A percentile compares a stretch with the other conserved stretches of the same genome.
Evolutionary conservation across 2,329 filamentous ascomycete genomes (phyloP).

Genomic region (Pezicula neosporulosa): DNA sequence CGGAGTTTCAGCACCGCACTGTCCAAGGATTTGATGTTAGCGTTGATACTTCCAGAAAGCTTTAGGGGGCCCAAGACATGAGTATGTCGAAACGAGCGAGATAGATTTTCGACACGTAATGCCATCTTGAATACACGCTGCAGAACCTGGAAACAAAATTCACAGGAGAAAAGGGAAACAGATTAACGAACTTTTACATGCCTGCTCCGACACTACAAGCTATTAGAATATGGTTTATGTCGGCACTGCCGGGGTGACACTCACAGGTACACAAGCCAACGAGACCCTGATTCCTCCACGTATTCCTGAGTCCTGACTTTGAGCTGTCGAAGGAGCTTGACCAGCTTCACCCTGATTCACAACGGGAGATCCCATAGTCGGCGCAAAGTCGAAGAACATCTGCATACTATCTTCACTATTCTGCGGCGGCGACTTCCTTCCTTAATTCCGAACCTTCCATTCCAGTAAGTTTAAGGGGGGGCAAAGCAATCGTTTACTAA

Average conservation of each 20-base stretch:
- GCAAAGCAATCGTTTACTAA: not conserved
- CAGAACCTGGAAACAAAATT: too few species aligned
- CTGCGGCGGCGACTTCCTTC: not conserved
- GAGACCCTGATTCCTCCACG: conserved; percentile 36
- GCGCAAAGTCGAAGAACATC: conserved; percentile 19
- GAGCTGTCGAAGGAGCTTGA: not conserved
- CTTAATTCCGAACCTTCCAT: not conserved
- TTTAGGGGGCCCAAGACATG: too few species aligned
- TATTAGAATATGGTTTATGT: conserved; percentile 37
- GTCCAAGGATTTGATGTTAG: too few species aligned
- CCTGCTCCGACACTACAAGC: conserved; percentile 28
- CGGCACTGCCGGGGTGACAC: conserved; percentile 29
- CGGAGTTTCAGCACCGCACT: conserved; percentile 41
- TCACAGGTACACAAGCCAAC: conserved; percentile 40
- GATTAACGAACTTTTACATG: conserved; percentile 32
- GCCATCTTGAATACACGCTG: too few species aligned
- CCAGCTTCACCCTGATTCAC: not conserved
- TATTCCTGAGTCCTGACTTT: conserved; percentile 5
- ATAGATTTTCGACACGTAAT: too few species aligned
- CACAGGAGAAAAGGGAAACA: too few species aligned
- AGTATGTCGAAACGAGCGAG: too few species aligned
- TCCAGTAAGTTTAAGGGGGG: not conserved
- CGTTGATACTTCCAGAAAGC: too few species aligned
- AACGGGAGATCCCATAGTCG: too few species aligned
- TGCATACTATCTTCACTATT: conserved; percentile 9